Base-by-base conservation (phyloP, 202 grass and related monocot species). In the Setaria italica region DNA sequence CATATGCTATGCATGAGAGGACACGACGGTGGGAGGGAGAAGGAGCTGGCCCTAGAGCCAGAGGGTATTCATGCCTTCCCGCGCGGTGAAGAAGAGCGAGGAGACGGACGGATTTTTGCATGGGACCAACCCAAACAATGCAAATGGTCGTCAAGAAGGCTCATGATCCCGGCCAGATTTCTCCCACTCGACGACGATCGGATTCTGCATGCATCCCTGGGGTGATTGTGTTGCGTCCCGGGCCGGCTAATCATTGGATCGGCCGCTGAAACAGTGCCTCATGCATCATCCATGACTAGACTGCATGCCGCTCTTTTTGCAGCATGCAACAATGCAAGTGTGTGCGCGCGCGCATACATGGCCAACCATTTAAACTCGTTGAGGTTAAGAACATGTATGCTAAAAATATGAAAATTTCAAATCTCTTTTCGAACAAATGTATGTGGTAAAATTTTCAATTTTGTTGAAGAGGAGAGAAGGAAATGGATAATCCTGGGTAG, bases 201-300 rank as follows among this genome's bases (percentile, higher is more conserved):
- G 67, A 84, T 86, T 83, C 82, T 87, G 68, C 84, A 75, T 75
- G 75, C 51, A 75, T 13, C 49, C 83, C 80, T 68, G 67, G 58
- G 73, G 78, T 84, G 68, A 87, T 87, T 80, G 70, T 80, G 80
- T 75, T 17, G 9, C 21, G 42, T 19, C 15, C 17, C 25, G 34
- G 16, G 14, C 70, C 47, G 49, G 63, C 70, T 85, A 71, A 85
- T 91, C 70, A 91, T 91, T 91, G 85, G 85, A 76, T 21, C 74
- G 63, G 68, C 68, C 55, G 80, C 68, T 46, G 56, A 9, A 67
- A 82, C 63, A 58, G 72, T 59, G 19, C 46, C 35, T 21, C 43
- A 13, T 19, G 81, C 14, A 65, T 50, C 55, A 66, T 66, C 17
- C 75, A 80, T 73, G 41, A 80, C 48, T 68, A 62, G 77, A 35